These are phyloP conservation scores for Naganishia kalamii DNA, from an alignment of 768 basidiomycete genomes.

Conservation along the genomic window DNA sequence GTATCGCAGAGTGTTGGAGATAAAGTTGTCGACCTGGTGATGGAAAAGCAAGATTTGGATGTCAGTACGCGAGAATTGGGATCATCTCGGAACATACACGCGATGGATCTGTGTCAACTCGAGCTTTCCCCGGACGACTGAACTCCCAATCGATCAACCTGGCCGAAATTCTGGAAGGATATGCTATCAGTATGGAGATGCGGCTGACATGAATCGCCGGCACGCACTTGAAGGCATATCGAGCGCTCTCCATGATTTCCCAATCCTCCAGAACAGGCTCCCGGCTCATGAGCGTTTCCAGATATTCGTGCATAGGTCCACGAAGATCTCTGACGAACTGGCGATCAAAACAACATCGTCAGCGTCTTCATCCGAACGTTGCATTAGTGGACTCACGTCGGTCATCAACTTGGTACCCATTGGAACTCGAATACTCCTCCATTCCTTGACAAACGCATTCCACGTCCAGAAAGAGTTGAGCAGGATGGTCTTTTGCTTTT, in stretches of 20 bases:
- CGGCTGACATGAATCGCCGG: too few relatives aligned
- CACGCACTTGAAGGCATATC: constrained; percentile 26
- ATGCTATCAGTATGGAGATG: too few relatives aligned
- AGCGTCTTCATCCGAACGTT: not conserved
- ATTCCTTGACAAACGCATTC: constrained; percentile 45
- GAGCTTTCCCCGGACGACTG: constrained; percentile 17
- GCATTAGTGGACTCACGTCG: constrained; percentile 4
- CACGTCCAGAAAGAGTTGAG: constrained; percentile 44
- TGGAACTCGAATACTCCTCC: constrained; percentile 41
- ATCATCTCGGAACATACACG: not conserved
- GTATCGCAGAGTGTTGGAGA: constrained; percentile 22
- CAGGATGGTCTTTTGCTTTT: constrained; percentile 31
- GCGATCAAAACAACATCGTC: not conserved
- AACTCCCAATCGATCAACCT: constrained; percentile 27
- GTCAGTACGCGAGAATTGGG: not conserved
- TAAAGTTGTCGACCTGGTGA: constrained; percentile 15
- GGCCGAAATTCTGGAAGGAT: constrained; percentile 14
- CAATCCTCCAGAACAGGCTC: constrained; percentile 24
- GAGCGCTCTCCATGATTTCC: constrained; percentile 23
- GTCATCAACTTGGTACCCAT: constrained; percentile 38
- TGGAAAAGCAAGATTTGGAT: not conserved
- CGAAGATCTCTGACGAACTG: constrained; percentile 21
- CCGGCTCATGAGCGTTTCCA: constrained; percentile 19
- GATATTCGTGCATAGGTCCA: constrained; percentile 21
- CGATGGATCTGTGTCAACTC: constrained; percentile 17